Evolutionary conservation across 2,329 filamentous ascomycete genomes (phyloP).

Genomic region (Fusarium chlamydosporum): DNA sequence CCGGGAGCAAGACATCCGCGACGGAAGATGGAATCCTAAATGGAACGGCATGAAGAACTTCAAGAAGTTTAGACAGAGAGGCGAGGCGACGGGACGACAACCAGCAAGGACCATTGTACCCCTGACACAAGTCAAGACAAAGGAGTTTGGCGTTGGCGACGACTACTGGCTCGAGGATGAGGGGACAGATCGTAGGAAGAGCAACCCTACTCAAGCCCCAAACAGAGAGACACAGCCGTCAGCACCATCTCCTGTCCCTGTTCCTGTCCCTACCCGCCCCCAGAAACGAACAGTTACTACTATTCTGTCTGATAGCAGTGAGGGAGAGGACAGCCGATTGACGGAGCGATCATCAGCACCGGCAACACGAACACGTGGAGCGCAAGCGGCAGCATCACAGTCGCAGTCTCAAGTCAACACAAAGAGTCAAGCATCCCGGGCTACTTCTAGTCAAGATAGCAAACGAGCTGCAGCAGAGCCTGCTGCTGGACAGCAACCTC

Average conservation of each 20-base stretch:
- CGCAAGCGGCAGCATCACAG: slow-evolving; percentile 45
- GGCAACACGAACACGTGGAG: slow-evolving; percentile 46
- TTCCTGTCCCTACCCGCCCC: slow-evolving; percentile 1
- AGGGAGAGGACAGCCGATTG: slow-evolving; percentile 49
- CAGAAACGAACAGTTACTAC: slow-evolving; percentile 46
- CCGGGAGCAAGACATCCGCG: slow-evolving; percentile 65
- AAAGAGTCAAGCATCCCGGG: slow-evolving; percentile 50
- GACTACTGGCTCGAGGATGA: slow-evolving; percentile 79
- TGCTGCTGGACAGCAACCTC: slow-evolving; percentile 49
- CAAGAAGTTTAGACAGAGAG: slow-evolving; percentile 82
- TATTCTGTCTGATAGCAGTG: slow-evolving; percentile 57
- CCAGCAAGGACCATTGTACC: slow-evolving; percentile 73
- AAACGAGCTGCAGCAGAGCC: slow-evolving; percentile 56
- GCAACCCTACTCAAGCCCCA: slow-evolving; percentile 48
- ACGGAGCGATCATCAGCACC: slow-evolving; percentile 15
- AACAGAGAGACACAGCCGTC: slow-evolving; percentile 39
- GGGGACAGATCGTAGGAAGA: slow-evolving; percentile 51
- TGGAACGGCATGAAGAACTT: slow-evolving; percentile 99
- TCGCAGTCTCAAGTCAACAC: slow-evolving; percentile 52
- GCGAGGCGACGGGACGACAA: slow-evolving; percentile 61
- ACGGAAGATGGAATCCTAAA: slow-evolving; percentile 81
- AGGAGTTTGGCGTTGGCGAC: slow-evolving; percentile 80
- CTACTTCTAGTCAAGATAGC: slow-evolving; percentile 49
- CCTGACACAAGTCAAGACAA: slow-evolving; percentile 78
- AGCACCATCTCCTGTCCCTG: slow-evolving; percentile 25